Percentiles rank a stretch among this genome's conserved stretches.
These are phyloP conservation scores for Penicillium riverlandense DNA, from an alignment of 495 filamentous ascomycete species.

Conservation along the genomic window DNA sequence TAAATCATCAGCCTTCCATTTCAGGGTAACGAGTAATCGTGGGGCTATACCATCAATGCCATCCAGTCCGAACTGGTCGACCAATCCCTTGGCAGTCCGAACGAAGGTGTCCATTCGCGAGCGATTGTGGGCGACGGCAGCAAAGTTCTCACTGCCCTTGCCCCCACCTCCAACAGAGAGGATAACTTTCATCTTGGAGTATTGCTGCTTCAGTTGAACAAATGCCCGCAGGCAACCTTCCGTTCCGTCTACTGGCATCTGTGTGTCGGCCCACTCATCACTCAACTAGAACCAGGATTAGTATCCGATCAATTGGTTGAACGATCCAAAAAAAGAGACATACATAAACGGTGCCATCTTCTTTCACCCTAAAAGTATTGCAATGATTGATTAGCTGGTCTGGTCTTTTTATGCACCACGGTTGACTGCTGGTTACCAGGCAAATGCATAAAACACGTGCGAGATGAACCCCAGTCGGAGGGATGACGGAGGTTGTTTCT, in stretches of 20 bases:
- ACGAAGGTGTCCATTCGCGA: constrained; percentile 63
- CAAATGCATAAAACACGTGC: constrained; percentile 88
- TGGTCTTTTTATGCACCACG: constrained; percentile 6
- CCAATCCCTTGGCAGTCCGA: constrained; percentile 59
- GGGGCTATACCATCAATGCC: constrained; percentile 66
- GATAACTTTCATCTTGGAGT: constrained; percentile 70
- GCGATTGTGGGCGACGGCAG: constrained; percentile 58
- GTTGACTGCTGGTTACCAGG: constrained; percentile 42
- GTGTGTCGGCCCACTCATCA: constrained; percentile 78
- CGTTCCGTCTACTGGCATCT: constrained; percentile 71
- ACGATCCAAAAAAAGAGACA: constrained; percentile 9
- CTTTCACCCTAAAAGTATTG: constrained; percentile 52
- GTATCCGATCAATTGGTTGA: background rate
- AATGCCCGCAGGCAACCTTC: constrained; percentile 74
- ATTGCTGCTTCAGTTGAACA: constrained; percentile 61
- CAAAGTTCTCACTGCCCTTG: constrained; percentile 70
- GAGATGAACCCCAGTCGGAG: constrained; percentile 63
- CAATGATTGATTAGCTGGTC: constrained; percentile 20
- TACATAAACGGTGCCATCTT: constrained; percentile 80
- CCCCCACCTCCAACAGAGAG: constrained; percentile 84
- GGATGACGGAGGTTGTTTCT: constrained; percentile 67
- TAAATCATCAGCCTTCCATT: background rate
- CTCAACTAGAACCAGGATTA: constrained; percentile 52
- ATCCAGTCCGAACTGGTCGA: constrained; percentile 71
- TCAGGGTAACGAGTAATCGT: too few relatives aligned